Evolutionary conservation across 148 eudicot species (phyloP).

Genomic region (Agrostemma githago): DNA sequence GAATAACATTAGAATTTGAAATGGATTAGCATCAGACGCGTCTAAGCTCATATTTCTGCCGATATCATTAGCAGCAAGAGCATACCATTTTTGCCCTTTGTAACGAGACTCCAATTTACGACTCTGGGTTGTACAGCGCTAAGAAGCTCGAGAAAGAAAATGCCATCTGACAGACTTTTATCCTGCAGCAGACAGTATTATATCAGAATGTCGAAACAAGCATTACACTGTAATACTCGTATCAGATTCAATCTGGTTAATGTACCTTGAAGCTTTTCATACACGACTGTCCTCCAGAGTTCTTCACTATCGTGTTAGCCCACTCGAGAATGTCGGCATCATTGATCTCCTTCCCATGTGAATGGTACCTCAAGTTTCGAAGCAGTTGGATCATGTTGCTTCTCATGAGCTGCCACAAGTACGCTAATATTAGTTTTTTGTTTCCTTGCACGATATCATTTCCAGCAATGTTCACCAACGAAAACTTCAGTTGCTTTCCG

Average conservation of each 20-base stretch:
- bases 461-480: conserved; percentile 96
- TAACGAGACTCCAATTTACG: conserved; percentile 98
- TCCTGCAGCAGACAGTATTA: conserved; percentile 48
- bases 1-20: conserved; percentile 11
- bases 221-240: not conserved
- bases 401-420: conserved; percentile 97
- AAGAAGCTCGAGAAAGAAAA: conserved; percentile 89
- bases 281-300: conserved; percentile 57
- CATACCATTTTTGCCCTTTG: conserved; percentile 86
- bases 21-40: too few species aligned
- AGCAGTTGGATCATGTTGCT: conserved; percentile 92
- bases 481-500: conserved; percentile 95
- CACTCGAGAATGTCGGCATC: conserved; percentile 91
- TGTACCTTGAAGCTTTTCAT: conserved; percentile 87
- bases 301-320: conserved; percentile 78
- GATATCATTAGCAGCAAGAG: not conserved
- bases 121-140: conserved; percentile 90
- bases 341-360: conserved; percentile 84
- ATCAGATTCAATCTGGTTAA: not conserved
- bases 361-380: conserved; percentile 80
- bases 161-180: conserved; percentile 77
- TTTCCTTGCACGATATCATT: conserved; percentile 98
- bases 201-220: conserved; percentile 12
- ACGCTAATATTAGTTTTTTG: conserved; percentile 90
- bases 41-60: not conserved